These are phyloP conservation scores for Articulospora tetracladia DNA, from an alignment of 495 filamentous ascomycete genomes.

Conservation along the genomic window DNA sequence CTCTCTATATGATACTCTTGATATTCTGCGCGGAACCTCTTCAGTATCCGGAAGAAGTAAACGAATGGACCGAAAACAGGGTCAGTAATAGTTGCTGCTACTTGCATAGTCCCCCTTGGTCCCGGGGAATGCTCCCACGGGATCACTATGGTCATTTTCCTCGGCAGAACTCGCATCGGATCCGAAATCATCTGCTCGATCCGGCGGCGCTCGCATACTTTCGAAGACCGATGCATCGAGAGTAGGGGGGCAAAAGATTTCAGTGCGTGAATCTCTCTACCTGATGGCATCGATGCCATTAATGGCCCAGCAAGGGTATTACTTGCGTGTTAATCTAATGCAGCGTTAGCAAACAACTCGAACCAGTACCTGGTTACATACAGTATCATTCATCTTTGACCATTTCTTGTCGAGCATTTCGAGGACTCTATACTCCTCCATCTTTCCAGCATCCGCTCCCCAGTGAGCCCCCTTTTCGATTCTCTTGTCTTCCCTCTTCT, in stretches of 20 bases:
- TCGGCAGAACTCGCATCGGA: slow-evolving; percentile 43
- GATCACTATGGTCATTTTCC: slow-evolving; percentile 13
- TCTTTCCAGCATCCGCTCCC: slow-evolving; percentile 76
- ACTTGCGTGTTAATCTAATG: slow-evolving; percentile 75
- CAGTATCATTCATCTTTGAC: slow-evolving; percentile 88
- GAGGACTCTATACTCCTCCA: slow-evolving; percentile 82
- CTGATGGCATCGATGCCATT: slow-evolving; percentile 74
- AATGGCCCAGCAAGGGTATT: slow-evolving; percentile 65
- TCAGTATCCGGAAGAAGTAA: too few species aligned
- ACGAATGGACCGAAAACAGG: neutral
- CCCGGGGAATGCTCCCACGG: slow-evolving; percentile 38
- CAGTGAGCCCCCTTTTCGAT: slow-evolving; percentile 67
- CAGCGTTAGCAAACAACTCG: slow-evolving; percentile 17
- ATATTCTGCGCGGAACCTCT: too few species aligned
- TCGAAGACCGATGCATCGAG: slow-evolving; percentile 54
- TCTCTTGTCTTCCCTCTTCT: slow-evolving; percentile 62
- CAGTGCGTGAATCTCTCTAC: slow-evolving; percentile 75
- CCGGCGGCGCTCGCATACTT: slow-evolving; percentile 45
- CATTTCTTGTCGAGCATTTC: slow-evolving; percentile 87
- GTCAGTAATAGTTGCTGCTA: slow-evolving; percentile 24
- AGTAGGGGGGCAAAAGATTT: slow-evolving; percentile 54
- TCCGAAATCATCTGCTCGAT: slow-evolving; percentile 47
- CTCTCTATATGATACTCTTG: too few species aligned
- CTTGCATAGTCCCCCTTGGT: slow-evolving; percentile 30
- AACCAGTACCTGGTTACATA: slow-evolving; percentile 35